Base-by-base conservation (phyloP, 2,329 filamentous ascomycete genomes). In the Cladophialophora immunda region DNA sequence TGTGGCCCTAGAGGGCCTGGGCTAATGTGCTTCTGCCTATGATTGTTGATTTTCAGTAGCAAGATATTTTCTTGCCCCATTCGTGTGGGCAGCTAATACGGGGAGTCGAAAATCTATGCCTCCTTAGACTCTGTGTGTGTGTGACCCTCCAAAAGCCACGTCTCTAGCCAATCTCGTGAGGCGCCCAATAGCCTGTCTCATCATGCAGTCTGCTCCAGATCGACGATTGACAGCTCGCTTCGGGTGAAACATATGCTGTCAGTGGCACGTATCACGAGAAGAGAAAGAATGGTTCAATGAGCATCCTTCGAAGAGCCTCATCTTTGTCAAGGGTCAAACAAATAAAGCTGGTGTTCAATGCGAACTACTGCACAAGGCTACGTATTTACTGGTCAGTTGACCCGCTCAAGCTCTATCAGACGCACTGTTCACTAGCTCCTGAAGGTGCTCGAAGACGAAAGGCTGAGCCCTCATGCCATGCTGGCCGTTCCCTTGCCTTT, bases 361-460 rank as follows among this genome's bases (percentile, higher is more conserved):
- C 41, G 41, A 47, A 47, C 15, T 47, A 47, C 4, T 47, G 41
- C 41, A 47, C 41, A 47, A 22, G 41, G 41, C 19, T 47, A 47
- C 41, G 13, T 4, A 47, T 22, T 47, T 47, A 17, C 15, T 47
- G 15, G 41, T 47, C 19, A 4, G 3, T 47, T 4, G 41, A 47
- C 41, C 19, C 41, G 11, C 41, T 47, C 41, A 47, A 5, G 41
- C 41, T 22, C 15, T 47, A 22, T 47, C 11, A 47, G 19, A 47
- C 41, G 41, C 41, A 4, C 41, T 47, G 19, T 47, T 47, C 19
- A 47, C 41, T 47, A 47, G 41, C 5, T 4, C 5, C 19, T 47
- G 41, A 4, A 47, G 5, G 19, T 47, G 5, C 41, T 11, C 41
- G 41, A 47, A 13, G 5, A 47, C 41, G 41, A 13, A 47, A 47